Evolutionary conservation across 306 rosid species (phyloP).

Genomic region (Fragaria iinumae): DNA sequence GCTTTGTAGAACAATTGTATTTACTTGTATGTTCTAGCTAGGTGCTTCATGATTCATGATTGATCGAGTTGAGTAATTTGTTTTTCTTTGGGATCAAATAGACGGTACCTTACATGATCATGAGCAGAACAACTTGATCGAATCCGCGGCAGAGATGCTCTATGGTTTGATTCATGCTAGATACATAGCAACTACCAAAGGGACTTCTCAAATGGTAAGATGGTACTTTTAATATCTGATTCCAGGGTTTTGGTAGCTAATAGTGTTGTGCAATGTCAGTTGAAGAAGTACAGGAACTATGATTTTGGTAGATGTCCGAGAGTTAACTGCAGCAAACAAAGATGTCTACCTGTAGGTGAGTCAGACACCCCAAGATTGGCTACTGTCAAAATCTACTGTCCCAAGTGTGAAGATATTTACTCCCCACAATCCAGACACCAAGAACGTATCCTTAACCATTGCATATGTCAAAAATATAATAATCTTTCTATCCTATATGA

Average conservation of each 20-base stretch:
- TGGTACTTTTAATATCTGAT: not conserved
- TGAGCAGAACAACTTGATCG: conserved; percentile 61
- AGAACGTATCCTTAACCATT: conserved; percentile 65
- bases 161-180: conserved; percentile 78
- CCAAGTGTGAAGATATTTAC: conserved; percentile 69
- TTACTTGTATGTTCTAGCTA: not conserved
- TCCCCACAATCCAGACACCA: conserved; percentile 75
- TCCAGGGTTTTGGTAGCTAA: not conserved
- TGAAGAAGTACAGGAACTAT: conserved; percentile 68
- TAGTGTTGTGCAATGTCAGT: conserved; percentile 30
- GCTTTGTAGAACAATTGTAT: not conserved
- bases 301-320: conserved; percentile 78
- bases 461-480: not conserved
- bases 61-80: not conserved
- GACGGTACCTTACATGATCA: conserved; percentile 62
- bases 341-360: conserved; percentile 75
- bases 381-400: conserved; percentile 77
- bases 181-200: conserved; percentile 61
- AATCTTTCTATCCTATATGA: no score
- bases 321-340: conserved; percentile 72
- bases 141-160: conserved; percentile 78
- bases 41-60: not conserved
- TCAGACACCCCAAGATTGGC: conserved; percentile 64
- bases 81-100: conserved; percentile 8
- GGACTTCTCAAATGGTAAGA: conserved; percentile 67